Conservation (phyloP, 768 basidiomycete genomes). For the Hortiboletus campestris region DNA sequence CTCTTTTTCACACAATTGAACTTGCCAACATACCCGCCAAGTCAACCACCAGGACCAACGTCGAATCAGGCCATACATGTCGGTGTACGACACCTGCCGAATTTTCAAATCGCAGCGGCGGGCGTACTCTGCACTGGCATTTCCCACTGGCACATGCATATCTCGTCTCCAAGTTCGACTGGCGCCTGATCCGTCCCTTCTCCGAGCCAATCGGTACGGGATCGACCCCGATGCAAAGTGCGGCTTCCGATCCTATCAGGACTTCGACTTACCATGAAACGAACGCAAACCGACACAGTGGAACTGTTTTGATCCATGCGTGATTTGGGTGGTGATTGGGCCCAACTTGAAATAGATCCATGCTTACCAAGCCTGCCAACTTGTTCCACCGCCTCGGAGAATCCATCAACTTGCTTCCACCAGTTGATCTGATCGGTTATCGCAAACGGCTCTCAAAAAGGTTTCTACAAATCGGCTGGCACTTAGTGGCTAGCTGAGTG, state of each 20-base stretch:
- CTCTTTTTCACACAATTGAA: background rate
- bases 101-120: background rate
- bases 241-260: background rate
- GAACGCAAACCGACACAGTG: background rate
- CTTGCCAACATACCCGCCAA: background rate
- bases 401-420: background rate
- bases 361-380: background rate
- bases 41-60: background rate
- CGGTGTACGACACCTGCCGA: background rate
- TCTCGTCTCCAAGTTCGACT: background rate
- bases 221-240: background rate
- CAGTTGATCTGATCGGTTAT: background rate
- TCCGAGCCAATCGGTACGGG: background rate
- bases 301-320: too few species aligned
- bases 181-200: too few species aligned
- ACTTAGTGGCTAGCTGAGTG: background rate
- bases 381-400: background rate
- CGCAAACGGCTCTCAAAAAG: background rate
- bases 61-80: background rate
- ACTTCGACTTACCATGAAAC: background rate
- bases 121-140: too few species aligned
- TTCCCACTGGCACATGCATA: background rate
- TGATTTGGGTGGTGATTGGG: too few species aligned
- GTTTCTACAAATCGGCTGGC: background rate
- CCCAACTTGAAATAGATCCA: too few species aligned